Evolutionary conservation across 1,284 basidiomycete genomes (phyloP).

Genomic region (Sanghuangporus baumii): DNA sequence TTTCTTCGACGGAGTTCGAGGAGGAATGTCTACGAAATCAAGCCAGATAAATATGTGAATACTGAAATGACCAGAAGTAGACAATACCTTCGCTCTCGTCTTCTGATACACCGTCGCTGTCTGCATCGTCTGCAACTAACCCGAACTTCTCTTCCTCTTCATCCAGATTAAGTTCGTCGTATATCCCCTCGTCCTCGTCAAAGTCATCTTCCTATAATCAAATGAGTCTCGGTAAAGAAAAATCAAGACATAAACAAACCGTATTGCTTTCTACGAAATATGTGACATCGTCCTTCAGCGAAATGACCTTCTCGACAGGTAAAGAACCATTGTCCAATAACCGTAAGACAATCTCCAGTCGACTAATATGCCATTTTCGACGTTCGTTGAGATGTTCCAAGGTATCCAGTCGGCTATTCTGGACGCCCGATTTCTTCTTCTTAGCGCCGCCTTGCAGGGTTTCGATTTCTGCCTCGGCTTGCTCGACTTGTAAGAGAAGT

Average conservation of each 20-base stretch:
- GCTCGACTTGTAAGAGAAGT: constrained; percentile 89
- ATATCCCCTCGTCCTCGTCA: constrained; percentile 96
- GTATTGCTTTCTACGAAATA: constrained; percentile 98
- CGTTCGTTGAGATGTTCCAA: constrained; percentile 92
- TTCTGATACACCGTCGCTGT: constrained; percentile 65
- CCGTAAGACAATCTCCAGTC: constrained; percentile 91
- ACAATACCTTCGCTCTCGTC: constrained; percentile 62
- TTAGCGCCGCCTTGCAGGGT: constrained; percentile 77
- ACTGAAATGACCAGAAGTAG: background rate
- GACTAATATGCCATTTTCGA: constrained; percentile 91
- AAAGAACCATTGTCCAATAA: constrained; percentile 94
- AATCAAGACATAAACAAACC: constrained; percentile 46
- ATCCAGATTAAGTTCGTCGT: constrained; percentile 96
- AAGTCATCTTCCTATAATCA: constrained; percentile 85
- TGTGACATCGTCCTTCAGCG: constrained; percentile 90
- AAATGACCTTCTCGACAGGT: constrained; percentile 73
- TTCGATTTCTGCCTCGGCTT: constrained; percentile 94
- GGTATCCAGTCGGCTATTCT: constrained; percentile 72
- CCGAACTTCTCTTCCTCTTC: constrained; percentile 95
- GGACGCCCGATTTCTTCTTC: constrained; percentile 72
- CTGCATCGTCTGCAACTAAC: constrained; percentile 69
- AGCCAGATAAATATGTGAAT: background rate
- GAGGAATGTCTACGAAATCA: constrained; percentile 45
- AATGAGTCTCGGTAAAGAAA: constrained; percentile 16
- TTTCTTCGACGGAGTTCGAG: constrained; percentile 63